Base-by-base conservation (phyloP, 495 filamentous ascomycete genomes). In the Tuber brumale region DNA sequence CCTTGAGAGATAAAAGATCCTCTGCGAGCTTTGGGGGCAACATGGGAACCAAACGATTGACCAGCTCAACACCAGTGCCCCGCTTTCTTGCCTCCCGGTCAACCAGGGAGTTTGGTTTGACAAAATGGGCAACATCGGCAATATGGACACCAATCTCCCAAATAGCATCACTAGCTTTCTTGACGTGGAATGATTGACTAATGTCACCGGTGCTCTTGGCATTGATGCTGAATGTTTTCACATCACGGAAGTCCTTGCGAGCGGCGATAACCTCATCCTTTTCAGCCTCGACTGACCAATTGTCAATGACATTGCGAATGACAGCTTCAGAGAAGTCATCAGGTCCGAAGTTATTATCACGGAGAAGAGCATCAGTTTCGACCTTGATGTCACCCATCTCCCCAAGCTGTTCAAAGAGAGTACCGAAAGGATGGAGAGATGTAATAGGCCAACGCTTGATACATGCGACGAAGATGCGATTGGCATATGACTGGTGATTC, bases 371-470 rank as follows among this genome's bases (percentile, higher is more conserved):
- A 85, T 99, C 96, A 6, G 96, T 99, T 85, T 99, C 95, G 43
- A 98, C 94, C 83, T 92, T 96, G 79, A 96, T 87, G 83, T 98
- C 93, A 75, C 95, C 95, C 93, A 98, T 98, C 85, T 94, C 94
- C 71, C 95, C 95, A 69, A 99, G 91, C 85, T 96, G 93, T 85
- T 99, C 95, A 39, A 97, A 95, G 69, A 99, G 90, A 8, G 96
- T 99, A 81, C 95, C 95, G 79, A 99, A 99, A 23, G 95, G 95
- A 85, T 99, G 95, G 46, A 99, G 90, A 16, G 96, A 98, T n/a
- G 95, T 99, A 83, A 99, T 99, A 42, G 95, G 95, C 95, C 95
- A 99, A 77, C 95, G 89, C 87, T 99, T 99, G 85, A 99, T 99
- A 85, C 95, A 97, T 39, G 95, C 95, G 77, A 99, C 96, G 75